Base-by-base conservation (phyloP, 805 yeast species). In the Myxozyma kluyveri region DNA sequence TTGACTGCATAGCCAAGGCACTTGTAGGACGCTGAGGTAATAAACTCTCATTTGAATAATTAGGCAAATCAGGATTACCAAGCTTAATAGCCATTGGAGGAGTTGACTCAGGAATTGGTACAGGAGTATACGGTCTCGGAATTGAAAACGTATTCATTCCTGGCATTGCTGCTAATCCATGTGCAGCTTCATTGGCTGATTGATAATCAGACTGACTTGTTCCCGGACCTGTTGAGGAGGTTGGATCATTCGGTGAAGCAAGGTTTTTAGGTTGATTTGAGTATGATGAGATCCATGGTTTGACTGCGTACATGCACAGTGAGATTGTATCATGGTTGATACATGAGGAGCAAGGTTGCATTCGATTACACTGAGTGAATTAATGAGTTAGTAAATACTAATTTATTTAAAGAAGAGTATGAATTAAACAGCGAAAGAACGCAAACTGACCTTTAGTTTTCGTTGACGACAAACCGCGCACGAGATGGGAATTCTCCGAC, bases 381-480 rank as follows among this genome's bases (percentile, higher is more conserved):
- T 18, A n/a, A n/a, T n/a, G n/a, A n/a, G n/a, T n/a, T n/a, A n/a
- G n/a, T n/a, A n/a, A n/a, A n/a, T n/a, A n/a, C n/a, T n/a, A n/a
- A n/a, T n/a, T n/a, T n/a, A n/a, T n/a, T n/a, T n/a, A n/a, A n/a
- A n/a, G n/a, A n/a, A n/a, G 27, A 39, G n/a, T 3, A 9, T 9
- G 14, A 5, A 12, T 6, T 18, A 5, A 17, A 6, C 2, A 4
- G 2, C 18, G 14, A 23, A 22, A 26, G 17, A 17, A 12, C 14
- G 3, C 12, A 24, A n/a, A 24, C 35, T 6, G 33, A 56, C 61
- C 59, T 58, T 58, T 12, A 58, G 47, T 31, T 58, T 58, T 24
- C 61, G 59, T 53, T 56, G 60, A 24, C 61, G 60, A 42, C 61
- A 58, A 14, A 52, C 50, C 3, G 56, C 45, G 33, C 61, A 58